Percentiles rank a stretch among this genome's conserved stretches.
These are phyloP conservation scores for Volutella citrinella DNA, from an alignment of 2,329 filamentous ascomycete genomes.

Conservation along the genomic window DNA sequence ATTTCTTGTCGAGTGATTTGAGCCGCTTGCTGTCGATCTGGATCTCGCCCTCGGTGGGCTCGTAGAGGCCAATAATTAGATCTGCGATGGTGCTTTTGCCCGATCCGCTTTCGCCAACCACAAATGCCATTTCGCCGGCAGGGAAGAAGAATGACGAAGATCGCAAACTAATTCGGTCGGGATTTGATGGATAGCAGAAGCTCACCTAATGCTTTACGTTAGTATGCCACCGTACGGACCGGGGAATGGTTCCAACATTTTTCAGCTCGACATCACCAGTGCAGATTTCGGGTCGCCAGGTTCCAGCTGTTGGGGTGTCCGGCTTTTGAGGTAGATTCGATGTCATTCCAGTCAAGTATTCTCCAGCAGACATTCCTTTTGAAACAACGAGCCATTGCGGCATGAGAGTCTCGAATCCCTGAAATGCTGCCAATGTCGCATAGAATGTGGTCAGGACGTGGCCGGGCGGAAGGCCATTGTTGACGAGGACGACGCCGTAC, in stretches of 20 bases:
- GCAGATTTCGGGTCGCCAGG: conserved; percentile 41
- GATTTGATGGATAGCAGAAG: conserved; percentile 77
- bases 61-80: conserved; percentile 75
- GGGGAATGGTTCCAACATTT: no score
- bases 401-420: conserved; percentile 70
- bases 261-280: conserved; percentile 67
- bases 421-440: conserved; percentile 71
- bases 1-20: conserved; percentile 59
- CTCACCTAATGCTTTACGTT: no score
- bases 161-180: conserved; percentile 56
- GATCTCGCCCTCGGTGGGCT: conserved; percentile 62
- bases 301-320: conserved; percentile 4
- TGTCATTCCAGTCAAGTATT: conserved; percentile 53
- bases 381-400: conserved; percentile 75
- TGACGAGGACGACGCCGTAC: conserved; percentile 73
- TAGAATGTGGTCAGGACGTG: conserved; percentile 83
- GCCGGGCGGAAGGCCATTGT: conserved; percentile 57
- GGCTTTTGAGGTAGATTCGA: conserved; percentile 20
- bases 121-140: conserved; percentile 69
- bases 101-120: conserved; percentile 84
- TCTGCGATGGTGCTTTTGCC: conserved; percentile 89
- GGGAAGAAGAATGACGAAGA: conserved; percentile 67
- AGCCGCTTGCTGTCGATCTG: conserved; percentile 64
- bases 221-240: no score
- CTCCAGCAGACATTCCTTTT: conserved; percentile 74